A percentile compares a stretch with the other conserved stretches of the same genome.
phyloP scores from a whole-genome alignment of 495 filamentous ascomycete genomes.

The Acidomyces sp. region DNA sequence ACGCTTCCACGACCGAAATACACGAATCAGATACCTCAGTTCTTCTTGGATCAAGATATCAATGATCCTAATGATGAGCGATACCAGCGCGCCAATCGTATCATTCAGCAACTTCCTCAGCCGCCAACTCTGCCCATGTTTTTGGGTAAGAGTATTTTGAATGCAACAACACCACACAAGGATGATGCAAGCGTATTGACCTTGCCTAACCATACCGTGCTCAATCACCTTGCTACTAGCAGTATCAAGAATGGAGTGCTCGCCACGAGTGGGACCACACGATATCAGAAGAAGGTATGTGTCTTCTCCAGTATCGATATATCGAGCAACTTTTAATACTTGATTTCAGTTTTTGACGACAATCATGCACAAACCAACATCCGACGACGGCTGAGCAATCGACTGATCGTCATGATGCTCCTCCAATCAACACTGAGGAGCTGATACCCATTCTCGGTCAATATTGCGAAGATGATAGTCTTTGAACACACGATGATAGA shows the following conservation, averaged over 20 bases:
- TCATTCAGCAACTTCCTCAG: slow-evolving; percentile 58
- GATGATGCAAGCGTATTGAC: slow-evolving; percentile 93
- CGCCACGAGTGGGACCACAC: slow-evolving; percentile 91
- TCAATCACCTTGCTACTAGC: slow-evolving; percentile 96
- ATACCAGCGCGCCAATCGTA: slow-evolving; percentile 55
- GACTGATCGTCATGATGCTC: too few relatives aligned
- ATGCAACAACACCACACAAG: slow-evolving; percentile 79
- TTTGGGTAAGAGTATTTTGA: slow-evolving; percentile 86
- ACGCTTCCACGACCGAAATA: slow-evolving; percentile 37
- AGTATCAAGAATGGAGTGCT: slow-evolving; percentile 93
- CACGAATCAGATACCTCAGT: slow-evolving; percentile 59
- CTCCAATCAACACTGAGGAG: too few relatives aligned
- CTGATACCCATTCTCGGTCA: too few relatives aligned
- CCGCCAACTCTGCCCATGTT: slow-evolving; percentile 85
- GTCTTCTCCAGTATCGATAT: slow-evolving; percentile 10
- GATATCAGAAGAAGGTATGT: slow-evolving; percentile 88
- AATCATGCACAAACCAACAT: slow-evolving; percentile 89
- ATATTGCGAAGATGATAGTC: too few relatives aligned
- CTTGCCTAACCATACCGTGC: slow-evolving; percentile 90
- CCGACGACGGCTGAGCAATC: slow-evolving; percentile 19
- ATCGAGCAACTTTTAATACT: slow-evolving; percentile 18
- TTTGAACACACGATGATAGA: too few relatives aligned
- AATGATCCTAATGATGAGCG: slow-evolving; percentile 55
- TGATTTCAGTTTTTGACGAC: slow-evolving; percentile 77
- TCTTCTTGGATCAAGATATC: slow-evolving; percentile 66